A percentile compares a stretch with the other conserved stretches of the same genome.
These are phyloP conservation scores for Talaromyces marneffei DNA, from an alignment of 2,329 filamentous ascomycete genomes.

Conservation along the genomic window DNA sequence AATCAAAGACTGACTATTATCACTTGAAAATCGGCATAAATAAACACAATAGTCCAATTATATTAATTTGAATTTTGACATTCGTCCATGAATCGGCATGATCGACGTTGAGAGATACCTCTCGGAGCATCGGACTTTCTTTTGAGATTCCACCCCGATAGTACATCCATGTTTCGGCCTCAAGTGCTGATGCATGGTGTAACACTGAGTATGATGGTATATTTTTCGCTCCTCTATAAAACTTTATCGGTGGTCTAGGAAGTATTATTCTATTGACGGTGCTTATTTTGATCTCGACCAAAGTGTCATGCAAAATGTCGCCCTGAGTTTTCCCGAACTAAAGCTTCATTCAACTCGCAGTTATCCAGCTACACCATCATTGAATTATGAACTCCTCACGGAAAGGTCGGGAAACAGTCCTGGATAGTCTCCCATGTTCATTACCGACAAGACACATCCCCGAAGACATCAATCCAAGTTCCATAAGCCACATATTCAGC, in stretches of 20 bases:
- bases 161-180: background rate
- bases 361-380: background rate
- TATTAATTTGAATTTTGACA: no score
- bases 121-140: background rate
- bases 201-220: no score
- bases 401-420: background rate
- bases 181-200: no score
- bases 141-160: background rate
- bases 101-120: background rate
- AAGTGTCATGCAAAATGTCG: background rate
- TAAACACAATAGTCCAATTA: no score
- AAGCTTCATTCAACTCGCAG: no score
- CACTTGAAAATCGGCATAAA: no score
- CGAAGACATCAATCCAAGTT: conserved; percentile 14
- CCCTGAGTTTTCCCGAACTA: no score
- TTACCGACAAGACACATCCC: conserved; percentile 18
- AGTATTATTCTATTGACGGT: no score
- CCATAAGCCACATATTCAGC: conserved; percentile 5
- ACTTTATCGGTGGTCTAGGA: no score
- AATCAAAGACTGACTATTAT: no score
- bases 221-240: no score
- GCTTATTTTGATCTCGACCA: no score
- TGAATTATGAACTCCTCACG: background rate
- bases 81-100: background rate
- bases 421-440: conserved; percentile 19